Evolutionary conservation across 1,139 yeast genomes (phyloP).

Genomic region (Sugiyamaella novakii): DNA sequence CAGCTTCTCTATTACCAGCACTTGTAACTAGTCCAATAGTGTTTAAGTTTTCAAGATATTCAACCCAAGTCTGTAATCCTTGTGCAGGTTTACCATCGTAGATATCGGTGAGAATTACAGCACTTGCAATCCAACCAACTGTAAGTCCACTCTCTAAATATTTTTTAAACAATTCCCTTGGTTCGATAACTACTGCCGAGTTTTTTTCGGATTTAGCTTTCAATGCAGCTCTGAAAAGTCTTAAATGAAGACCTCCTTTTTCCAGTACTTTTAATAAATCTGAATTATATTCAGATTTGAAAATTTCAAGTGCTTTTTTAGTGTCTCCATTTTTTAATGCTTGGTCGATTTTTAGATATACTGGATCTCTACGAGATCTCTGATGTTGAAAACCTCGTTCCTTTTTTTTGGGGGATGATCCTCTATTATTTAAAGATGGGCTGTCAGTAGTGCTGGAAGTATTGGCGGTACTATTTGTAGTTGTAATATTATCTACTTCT

Average conservation of each 20-base stretch:
- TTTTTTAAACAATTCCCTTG: slow-evolving; percentile 18
- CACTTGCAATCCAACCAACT: slow-evolving; percentile 36
- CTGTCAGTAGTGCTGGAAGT: no score
- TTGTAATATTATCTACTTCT: no score
- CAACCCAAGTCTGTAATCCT: slow-evolving; percentile 43
- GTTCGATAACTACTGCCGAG: slow-evolving; percentile 1
- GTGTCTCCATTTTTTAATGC: slow-evolving; percentile 10
- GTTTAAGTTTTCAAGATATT: slow-evolving; percentile 38
- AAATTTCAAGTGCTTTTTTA: slow-evolving; percentile 5
- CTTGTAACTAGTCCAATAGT: slow-evolving; percentile 29
- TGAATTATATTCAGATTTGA: slow-evolving; percentile 7
- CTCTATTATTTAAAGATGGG: no score
- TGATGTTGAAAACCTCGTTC: no score
- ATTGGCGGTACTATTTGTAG: no score
- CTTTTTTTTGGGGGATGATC: no score
- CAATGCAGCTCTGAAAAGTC: slow-evolving; percentile 12
- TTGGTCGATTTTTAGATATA: slow-evolving; percentile 5
- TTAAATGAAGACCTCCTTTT: slow-evolving; percentile 9
- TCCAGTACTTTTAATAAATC: slow-evolving; percentile 3
- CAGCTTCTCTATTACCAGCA: slow-evolving; percentile 36
- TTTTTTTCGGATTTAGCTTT: not conserved
- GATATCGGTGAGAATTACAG: slow-evolving; percentile 34
- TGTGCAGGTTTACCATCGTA: slow-evolving; percentile 33
- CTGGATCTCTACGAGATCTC: not conserved
- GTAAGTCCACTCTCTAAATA: slow-evolving; percentile 29